These are phyloP conservation scores for Erysimum cheiri DNA, from an alignment of 441 rosid genomes.

Conservation along the genomic window DNA sequence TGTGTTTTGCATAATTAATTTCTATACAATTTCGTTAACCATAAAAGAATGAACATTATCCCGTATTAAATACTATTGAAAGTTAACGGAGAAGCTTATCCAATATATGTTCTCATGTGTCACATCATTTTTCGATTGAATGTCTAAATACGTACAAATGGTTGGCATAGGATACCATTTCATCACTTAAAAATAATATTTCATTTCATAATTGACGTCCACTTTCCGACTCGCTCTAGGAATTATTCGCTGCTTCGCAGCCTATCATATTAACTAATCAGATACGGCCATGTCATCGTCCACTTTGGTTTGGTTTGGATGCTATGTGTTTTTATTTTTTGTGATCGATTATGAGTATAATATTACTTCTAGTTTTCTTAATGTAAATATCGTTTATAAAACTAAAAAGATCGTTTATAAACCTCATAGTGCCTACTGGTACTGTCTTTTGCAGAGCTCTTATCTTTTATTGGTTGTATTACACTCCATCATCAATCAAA, in stretches of 20 bases:
- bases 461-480: too few species aligned
- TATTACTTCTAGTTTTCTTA: too few species aligned
- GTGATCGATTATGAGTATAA: too few species aligned
- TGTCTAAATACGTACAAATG: conserved; percentile 45
- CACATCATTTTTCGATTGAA: conserved; percentile 37
- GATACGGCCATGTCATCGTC: conserved; percentile 30
- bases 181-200: conserved; percentile 20
- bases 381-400: too few species aligned
- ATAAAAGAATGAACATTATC: background rate
- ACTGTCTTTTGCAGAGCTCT: too few species aligned
- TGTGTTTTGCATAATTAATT: background rate
- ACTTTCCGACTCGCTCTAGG: conserved; percentile 35
- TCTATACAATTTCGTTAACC: background rate
- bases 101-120: conserved; percentile 26
- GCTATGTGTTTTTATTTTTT: too few species aligned
- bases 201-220: conserved; percentile 39
- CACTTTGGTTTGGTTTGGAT: conserved; percentile 19
- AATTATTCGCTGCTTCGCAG: conserved; percentile 19
- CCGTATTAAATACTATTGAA: background rate
- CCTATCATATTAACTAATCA: conserved; percentile 2
- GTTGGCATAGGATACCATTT: conserved; percentile 48
- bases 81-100: conserved; percentile 15
- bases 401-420: too few species aligned
- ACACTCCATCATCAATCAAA: too few species aligned
- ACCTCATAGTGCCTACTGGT: too few species aligned